A percentile compares a stretch with the other conserved stretches of the same genome.
phyloP scores from a whole-genome alignment of 139 green algal species.

The Chlorella sorokiniana region DNA sequence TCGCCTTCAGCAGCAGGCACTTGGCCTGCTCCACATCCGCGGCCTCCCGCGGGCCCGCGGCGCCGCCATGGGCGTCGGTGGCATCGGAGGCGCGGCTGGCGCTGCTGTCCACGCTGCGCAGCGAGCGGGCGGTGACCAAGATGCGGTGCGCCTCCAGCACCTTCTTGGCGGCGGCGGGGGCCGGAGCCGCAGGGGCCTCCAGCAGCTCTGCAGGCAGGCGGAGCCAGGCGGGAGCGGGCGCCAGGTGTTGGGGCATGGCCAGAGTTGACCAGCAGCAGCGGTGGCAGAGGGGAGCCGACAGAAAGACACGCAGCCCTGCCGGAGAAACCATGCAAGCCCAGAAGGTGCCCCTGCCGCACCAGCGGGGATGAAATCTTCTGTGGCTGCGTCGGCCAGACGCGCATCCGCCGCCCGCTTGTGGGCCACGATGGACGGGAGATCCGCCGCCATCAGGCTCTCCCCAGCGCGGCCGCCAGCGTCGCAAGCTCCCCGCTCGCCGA shows the following conservation, averaged over 20 bases:
- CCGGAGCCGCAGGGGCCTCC: not conserved
- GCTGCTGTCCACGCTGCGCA: slow-evolving; percentile 29
- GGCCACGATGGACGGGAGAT: slow-evolving; percentile 52
- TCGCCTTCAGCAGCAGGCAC: slow-evolving; percentile 26
- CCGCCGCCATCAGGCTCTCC: slow-evolving; percentile 53
- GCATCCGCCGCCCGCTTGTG: slow-evolving; percentile 44
- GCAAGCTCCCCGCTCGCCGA: slow-evolving; percentile 33
- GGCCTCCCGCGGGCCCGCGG: not conserved
- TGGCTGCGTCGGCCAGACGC: not conserved
- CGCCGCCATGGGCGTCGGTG: not conserved
- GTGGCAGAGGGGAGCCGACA: not conserved
- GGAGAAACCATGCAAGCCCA: not conserved
- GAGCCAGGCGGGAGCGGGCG: too few species aligned
- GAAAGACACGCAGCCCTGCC: not conserved
- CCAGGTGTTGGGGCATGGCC: too few species aligned
- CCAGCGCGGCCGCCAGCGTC: slow-evolving; percentile 45
- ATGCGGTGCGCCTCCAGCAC: slow-evolving; percentile 43
- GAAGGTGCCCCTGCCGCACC: not conserved
- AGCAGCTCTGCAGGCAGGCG: slow-evolving; percentile 25
- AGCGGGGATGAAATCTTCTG: slow-evolving; percentile 4
- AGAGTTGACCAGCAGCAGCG: not conserved
- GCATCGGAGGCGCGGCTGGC: not conserved
- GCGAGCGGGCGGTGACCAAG: slow-evolving; percentile 36
- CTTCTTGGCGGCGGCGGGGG: slow-evolving; percentile 1
- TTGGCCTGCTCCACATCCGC: slow-evolving; percentile 23